Conservation (phyloP, 495 filamentous ascomycete genomes). For the Penicillium crystallinum region DNA sequence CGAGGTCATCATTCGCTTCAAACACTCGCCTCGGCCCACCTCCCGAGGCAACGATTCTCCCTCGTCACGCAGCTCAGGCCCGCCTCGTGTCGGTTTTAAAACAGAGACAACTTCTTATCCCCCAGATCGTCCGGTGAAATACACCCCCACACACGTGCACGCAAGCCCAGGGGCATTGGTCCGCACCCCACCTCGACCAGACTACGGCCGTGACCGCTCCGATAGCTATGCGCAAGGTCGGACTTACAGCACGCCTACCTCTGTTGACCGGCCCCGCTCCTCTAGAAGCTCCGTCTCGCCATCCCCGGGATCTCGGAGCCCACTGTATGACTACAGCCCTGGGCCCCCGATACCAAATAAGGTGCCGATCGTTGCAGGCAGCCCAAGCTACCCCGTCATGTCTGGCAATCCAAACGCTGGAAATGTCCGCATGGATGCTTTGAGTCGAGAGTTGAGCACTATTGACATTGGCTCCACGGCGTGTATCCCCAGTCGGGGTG, state of each 20-base stretch:
- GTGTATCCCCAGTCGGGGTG: constrained; percentile 27
- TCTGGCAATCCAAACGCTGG: constrained; percentile 22
- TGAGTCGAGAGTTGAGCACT: constrained; percentile 73
- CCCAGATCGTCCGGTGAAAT: constrained; percentile 13
- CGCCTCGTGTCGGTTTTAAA: constrained; percentile 23
- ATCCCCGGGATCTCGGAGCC: constrained; percentile 26
- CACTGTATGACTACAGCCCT: constrained; percentile 27
- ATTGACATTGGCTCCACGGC: constrained; percentile 70
- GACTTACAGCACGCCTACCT: constrained; percentile 23
- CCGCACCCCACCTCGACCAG: constrained; percentile 19
- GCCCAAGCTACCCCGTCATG: constrained; percentile 26
- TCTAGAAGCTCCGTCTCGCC: constrained; percentile 33
- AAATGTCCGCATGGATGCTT: constrained; percentile 49
- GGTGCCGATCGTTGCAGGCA: constrained; percentile 52
- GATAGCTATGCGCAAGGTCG: constrained; percentile 18
- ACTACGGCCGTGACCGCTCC: constrained; percentile 21
- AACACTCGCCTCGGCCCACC: constrained; percentile 34
- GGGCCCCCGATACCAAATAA: constrained; percentile 72
- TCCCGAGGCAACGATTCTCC: constrained; percentile 21
- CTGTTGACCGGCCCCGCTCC: constrained; percentile 21
- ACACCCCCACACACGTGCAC: constrained; percentile 17
- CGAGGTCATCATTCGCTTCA: constrained; percentile 50
- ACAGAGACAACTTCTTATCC: constrained; percentile 13
- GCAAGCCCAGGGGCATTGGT: constrained; percentile 12
- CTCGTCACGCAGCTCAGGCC: constrained; percentile 4